A percentile compares a stretch with the other conserved stretches of the same genome.
Evolutionary conservation across 352 stramenopile genomes (phyloP).

Genomic region (Pythium vanterpoolii): DNA sequence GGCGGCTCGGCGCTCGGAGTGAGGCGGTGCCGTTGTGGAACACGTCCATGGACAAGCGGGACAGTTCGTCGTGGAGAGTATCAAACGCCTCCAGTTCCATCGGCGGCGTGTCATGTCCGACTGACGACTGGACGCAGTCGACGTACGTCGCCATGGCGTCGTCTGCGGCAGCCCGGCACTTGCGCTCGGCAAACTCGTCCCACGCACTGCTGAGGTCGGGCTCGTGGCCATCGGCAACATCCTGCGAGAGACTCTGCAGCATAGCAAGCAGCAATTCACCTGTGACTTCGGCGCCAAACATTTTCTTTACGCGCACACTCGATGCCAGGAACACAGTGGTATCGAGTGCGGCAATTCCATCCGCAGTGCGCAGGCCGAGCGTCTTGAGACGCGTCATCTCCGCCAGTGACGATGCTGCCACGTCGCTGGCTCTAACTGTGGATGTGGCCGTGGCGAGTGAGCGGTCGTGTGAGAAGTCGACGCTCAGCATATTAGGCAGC

Average conservation of each 20-base stretch:
- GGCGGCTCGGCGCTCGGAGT: conserved; percentile 38
- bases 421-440: not conserved
- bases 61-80: conserved; percentile 72
- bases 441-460: conserved; percentile 14
- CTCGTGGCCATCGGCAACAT: conserved; percentile 29
- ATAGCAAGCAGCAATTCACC: conserved; percentile 47
- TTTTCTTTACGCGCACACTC: conserved; percentile 43
- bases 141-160: conserved; percentile 70
- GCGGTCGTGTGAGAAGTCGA: conserved; percentile 43
- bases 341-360: not conserved
- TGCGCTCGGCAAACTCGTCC: conserved; percentile 62
- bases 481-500: conserved; percentile 45
- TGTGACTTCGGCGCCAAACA: conserved; percentile 65
- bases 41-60: conserved; percentile 62
- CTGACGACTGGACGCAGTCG: conserved; percentile 65
- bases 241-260: conserved; percentile 30
- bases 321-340: conserved; percentile 26
- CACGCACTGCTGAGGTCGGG: conserved; percentile 59
- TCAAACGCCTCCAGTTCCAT: conserved; percentile 63
- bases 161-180: conserved; percentile 44
- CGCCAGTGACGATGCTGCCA: conserved; percentile 19
- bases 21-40: conserved; percentile 40
- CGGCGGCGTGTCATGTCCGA: conserved; percentile 42
- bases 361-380: conserved; percentile 13
- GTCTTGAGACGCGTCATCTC: conserved; percentile 42